Conservation (phyloP, 768 basidiomycete species). For the Kwoniella dejecticola region DNA sequence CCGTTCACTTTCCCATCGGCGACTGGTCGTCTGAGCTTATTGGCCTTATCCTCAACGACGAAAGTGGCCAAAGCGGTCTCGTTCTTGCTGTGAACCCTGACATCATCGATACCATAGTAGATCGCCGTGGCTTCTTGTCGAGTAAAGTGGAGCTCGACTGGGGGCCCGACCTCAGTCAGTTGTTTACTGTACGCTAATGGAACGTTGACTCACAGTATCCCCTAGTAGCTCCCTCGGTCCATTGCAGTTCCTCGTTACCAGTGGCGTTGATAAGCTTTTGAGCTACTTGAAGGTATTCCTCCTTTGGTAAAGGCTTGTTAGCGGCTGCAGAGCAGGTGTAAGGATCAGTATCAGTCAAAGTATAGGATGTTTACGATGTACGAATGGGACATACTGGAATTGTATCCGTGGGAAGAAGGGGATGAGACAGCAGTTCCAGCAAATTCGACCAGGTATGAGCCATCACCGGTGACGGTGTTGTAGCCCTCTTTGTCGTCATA, state of each 20-base stretch:
- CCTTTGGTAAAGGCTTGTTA: conserved; percentile 23
- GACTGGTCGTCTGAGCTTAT: conserved; percentile 61
- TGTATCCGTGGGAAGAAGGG: conserved; percentile 12
- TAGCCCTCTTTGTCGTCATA: conserved; percentile 60
- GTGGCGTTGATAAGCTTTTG: conserved; percentile 52
- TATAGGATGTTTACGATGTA: not conserved
- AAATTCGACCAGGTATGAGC: conserved; percentile 65
- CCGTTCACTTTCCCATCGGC: conserved; percentile 60
- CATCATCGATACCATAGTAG: conserved; percentile 63
- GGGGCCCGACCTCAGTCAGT: not conserved
- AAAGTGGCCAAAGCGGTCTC: conserved; percentile 22
- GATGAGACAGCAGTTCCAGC: conserved; percentile 67
- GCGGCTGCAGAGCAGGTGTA: not conserved
- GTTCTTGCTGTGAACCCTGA: conserved; percentile 12
- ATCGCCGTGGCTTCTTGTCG: conserved; percentile 60
- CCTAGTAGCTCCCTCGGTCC: conserved; percentile 65
- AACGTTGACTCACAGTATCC: conserved; percentile 60
- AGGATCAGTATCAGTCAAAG: not conserved
- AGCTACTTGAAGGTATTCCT: conserved; percentile 50
- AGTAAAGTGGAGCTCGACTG: conserved; percentile 61
- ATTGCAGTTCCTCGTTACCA: conserved; percentile 62
- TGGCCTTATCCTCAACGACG: conserved; percentile 55
- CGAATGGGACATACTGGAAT: not conserved
- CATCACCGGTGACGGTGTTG: conserved; percentile 60
- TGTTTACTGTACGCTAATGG: not conserved